Evolutionary conservation across 202 grass and related monocot species (phyloP).

Genomic region (Setaria italica): DNA sequence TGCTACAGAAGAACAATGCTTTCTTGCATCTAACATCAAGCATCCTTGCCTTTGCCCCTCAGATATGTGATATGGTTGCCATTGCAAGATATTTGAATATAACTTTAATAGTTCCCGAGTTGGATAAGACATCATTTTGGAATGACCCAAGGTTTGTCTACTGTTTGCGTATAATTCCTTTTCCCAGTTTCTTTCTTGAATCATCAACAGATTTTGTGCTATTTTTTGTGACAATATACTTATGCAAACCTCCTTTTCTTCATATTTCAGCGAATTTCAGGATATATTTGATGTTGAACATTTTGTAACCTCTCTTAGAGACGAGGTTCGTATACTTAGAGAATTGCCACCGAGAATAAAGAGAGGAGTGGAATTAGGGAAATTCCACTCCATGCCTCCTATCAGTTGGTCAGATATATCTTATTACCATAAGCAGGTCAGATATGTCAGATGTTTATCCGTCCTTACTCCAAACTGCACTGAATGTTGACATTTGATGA

Average conservation of each 20-base stretch:
- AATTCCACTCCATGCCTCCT: slow-evolving; percentile 78
- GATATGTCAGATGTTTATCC: slow-evolving; percentile 1
- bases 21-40: slow-evolving; percentile 14
- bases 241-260: slow-evolving; percentile 3
- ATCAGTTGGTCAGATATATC: slow-evolving; percentile 95
- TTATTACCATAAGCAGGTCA: slow-evolving; percentile 90
- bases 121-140: slow-evolving; percentile 97
- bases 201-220: not conserved
- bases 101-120: slow-evolving; percentile 79
- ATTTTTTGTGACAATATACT: not conserved
- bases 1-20: not conserved
- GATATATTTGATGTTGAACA: slow-evolving; percentile 94
- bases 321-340: slow-evolving; percentile 73
- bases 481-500: not conserved
- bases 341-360: slow-evolving; percentile 76
- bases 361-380: slow-evolving; percentile 54
- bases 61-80: slow-evolving; percentile 97
- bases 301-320: slow-evolving; percentile 86
- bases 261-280: slow-evolving; percentile 77
- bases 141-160: slow-evolving; percentile 76
- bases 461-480: not conserved
- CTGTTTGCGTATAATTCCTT: slow-evolving; percentile 19
- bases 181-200: not conserved
- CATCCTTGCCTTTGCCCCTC: slow-evolving; percentile 40
- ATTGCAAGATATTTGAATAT: slow-evolving; percentile 91